Base-by-base conservation (phyloP, 257 asterid genomes). In the Solanum piurae region DNA sequence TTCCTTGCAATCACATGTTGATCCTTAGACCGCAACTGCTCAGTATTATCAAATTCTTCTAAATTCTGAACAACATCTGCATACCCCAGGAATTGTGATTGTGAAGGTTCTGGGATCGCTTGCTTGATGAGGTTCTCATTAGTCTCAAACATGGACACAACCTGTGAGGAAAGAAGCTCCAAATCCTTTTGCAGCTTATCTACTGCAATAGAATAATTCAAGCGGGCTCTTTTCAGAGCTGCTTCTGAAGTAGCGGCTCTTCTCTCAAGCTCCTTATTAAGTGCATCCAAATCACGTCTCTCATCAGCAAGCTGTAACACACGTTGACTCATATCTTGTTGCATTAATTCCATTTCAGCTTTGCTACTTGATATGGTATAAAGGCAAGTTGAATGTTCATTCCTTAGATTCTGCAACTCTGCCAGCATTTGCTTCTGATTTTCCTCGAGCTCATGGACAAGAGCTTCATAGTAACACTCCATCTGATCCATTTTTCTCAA, bases 401-500 rank as follows among this genome's bases (percentile, higher is more conserved):
- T 94, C 88, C 92, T 91, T 88, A 96, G 90, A 90, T 72, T 94
- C 92, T 95, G 99, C 93, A 96, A 88, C 92, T 97, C 99, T 62
- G 90, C 96, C 76, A 95, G 86, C 92, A 94, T 86, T 87, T 92
- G 97, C 92, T 96, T 95, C 94, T 97, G 99, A 92, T 92, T 96
- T 91, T 94, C 99, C 90, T 97, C 99, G 23, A 97, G 96, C 88
- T 95, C 99, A 52, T 93, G 99, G 84, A 96, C 89, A 49, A 97
- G 98, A 74, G 98, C 95, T 92, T 97, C 99, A 11, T 97, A 96
- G 86, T 97, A 97, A 69, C 94, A 93, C 87, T 97, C 99, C 99
- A 97, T 97, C 91, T 97, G 98, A 90, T 92, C 88, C 99, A 94
- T 94, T 93, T 97, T 97, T 86, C 94, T 90, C 27, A 86, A 85